Conservation (phyloP, 495 filamentous ascomycete genomes). For the Parathielavia hyrcaniae region DNA sequence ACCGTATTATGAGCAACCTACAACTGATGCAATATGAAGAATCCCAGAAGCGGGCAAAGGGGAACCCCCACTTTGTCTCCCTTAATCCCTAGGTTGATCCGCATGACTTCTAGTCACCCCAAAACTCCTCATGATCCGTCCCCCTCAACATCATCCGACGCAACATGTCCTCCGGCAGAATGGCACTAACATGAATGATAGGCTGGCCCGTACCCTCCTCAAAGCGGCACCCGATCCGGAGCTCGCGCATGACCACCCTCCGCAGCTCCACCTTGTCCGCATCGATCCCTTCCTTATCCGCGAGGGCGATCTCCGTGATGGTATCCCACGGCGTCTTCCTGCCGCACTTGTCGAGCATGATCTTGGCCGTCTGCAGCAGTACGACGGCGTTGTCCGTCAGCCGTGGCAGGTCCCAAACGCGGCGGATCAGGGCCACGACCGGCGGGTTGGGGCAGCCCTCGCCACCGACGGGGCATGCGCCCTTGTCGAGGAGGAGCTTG, state of each 20-base stretch:
- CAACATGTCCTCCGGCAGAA: background rate
- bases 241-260: conserved; percentile 9
- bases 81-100: too few species aligned
- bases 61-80: background rate
- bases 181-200: background rate
- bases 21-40: too few species aligned
- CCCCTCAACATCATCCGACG: too few species aligned
- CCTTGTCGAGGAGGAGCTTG: conserved; percentile 18
- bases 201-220: background rate
- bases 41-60: background rate
- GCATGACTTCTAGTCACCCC: background rate
- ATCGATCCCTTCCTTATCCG: background rate
- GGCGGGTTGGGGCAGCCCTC: conserved; percentile 12
- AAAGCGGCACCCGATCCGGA: background rate
- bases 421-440: conserved; percentile 13
- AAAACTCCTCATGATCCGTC: background rate
- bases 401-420: conserved; percentile 18
- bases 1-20: too few species aligned
- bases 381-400: conserved; percentile 8
- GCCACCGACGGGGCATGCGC: conserved; percentile 18
- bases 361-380: conserved; percentile 13
- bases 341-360: conserved; percentile 1
- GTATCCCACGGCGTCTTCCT: background rate
- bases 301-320: conserved; percentile 8
- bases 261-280: background rate